Evolutionary conservation across 306 rosid genomes (phyloP).

Genomic region (Quercus gilva): DNA sequence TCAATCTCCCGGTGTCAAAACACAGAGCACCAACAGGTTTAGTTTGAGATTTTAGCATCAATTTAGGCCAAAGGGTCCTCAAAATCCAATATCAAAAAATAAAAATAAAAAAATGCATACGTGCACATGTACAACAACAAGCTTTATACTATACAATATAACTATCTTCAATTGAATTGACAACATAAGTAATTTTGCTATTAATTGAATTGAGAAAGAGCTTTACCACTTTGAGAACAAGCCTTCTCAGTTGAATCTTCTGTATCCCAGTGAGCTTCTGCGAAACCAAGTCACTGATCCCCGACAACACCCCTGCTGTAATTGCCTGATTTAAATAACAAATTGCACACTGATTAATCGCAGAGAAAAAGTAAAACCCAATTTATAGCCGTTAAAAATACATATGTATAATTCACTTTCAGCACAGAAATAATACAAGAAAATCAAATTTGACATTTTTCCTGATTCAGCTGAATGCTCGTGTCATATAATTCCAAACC

Average conservation of each 20-base stretch:
- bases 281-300: constrained; percentile 71
- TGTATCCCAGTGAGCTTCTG: constrained; percentile 93
- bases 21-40: neutral
- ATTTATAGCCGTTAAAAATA: neutral
- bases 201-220: constrained; percentile 9
- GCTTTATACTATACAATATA: no score
- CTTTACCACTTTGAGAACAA: constrained; percentile 79
- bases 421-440: neutral
- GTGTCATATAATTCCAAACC: neutral
- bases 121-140: neutral
- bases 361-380: neutral
- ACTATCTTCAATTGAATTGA: neutral
- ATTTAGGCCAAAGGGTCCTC: neutral
- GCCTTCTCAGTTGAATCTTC: constrained; percentile 67
- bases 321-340: constrained; percentile 47
- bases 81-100: neutral
- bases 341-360: neutral
- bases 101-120: neutral
- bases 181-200: neutral
- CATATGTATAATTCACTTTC: neutral
- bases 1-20: neutral
- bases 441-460: neutral
- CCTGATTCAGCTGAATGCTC: neutral
- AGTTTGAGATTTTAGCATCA: neutral
- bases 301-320: constrained; percentile 82